Conservation (phyloP, 2,329 filamentous ascomycete genomes). For the Fusarium irregulare region DNA sequence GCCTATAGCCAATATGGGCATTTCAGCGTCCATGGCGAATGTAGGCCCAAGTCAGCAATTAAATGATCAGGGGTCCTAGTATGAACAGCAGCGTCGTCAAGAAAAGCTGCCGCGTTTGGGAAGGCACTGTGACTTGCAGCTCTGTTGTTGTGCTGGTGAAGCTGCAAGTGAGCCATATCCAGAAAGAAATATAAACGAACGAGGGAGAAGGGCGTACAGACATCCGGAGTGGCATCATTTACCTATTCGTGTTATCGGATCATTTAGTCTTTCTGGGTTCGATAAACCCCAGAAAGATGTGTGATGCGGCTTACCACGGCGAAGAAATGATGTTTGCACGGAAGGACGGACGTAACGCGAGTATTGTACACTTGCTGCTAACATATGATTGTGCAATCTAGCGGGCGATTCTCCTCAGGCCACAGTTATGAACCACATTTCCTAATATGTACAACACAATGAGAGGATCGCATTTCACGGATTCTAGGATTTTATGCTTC, state of each 20-base stretch:
- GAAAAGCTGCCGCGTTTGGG: constrained; percentile 25
- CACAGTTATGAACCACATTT: neutral
- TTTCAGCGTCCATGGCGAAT: constrained; percentile 10
- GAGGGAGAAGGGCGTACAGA: neutral
- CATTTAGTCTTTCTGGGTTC: constrained; percentile 1
- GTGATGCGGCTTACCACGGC: constrained; percentile 3
- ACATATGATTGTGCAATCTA: neutral
- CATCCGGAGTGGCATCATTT: neutral
- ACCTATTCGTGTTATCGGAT: neutral
- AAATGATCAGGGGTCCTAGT: constrained; percentile 38
- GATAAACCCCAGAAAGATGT: neutral
- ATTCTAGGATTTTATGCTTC: neutral
- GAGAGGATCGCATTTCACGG: neutral
- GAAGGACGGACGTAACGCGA: constrained; percentile 5
- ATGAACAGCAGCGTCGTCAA: constrained; percentile 39
- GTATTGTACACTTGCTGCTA: neutral
- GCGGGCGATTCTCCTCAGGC: neutral
- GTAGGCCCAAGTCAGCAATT: constrained; percentile 38
- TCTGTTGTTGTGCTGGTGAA: no score
- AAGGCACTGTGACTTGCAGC: constrained; percentile 39
- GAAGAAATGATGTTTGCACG: constrained; percentile 14
- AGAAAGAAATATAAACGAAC: constrained; percentile 26
- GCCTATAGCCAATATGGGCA: neutral
- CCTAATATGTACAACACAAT: neutral
- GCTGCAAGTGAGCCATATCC: constrained; percentile 41